Percentiles rank a stretch among this genome's conserved stretches.
phyloP scores from a whole-genome alignment of 2,329 filamentous ascomycete genomes.

The Monilinia polystroma region DNA sequence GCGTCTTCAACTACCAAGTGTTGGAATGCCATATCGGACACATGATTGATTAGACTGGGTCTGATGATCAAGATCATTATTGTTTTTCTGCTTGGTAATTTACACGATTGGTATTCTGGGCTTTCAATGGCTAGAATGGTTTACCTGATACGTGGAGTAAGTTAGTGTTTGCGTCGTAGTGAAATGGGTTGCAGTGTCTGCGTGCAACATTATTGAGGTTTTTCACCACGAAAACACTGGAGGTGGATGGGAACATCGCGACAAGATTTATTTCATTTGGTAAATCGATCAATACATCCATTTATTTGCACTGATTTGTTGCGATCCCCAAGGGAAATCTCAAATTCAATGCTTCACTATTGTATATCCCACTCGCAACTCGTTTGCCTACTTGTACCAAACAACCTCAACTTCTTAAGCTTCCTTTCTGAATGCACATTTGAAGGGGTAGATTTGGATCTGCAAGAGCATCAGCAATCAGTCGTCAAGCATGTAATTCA shows the following conservation, averaged over 20 bases:
- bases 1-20: not conserved
- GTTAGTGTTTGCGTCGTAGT: not conserved
- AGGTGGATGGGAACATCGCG: not conserved
- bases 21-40: not conserved
- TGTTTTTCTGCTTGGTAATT: not conserved
- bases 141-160: not conserved
- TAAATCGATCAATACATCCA: not conserved
- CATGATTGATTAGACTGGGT: not conserved
- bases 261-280: not conserved
- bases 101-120: not conserved
- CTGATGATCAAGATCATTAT: not conserved
- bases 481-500: not conserved
- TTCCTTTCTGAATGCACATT: slow-evolving; percentile 44
- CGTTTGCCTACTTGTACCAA: not conserved
- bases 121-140: not conserved
- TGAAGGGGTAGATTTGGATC: slow-evolving; percentile 53
- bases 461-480: slow-evolving; percentile 25
- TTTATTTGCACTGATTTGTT: not conserved
- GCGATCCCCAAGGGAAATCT: not conserved
- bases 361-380: not conserved
- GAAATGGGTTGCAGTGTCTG: not conserved
- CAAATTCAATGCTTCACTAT: not conserved
- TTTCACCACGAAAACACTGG: not conserved
- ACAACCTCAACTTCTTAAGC: not conserved
- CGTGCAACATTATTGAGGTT: not conserved